Conservation (phyloP, 2,329 filamentous ascomycete species). For the Dactylonectria macrodidyma region DNA sequence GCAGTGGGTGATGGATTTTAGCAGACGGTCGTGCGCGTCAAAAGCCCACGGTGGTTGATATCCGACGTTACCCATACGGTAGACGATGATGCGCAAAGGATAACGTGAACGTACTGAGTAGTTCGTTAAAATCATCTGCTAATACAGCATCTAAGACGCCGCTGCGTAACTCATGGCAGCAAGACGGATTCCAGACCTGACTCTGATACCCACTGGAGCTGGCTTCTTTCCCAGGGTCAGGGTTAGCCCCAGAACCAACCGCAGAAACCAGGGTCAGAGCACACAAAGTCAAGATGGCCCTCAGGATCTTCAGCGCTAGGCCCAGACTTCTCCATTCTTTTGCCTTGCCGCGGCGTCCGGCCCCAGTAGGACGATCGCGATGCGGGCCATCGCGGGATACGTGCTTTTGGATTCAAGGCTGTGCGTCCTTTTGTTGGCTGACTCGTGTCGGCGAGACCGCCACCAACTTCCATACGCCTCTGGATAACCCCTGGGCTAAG, state of each 20-base stretch:
- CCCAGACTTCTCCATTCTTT: neutral
- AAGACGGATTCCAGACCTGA: neutral
- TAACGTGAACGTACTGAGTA: too few relatives aligned
- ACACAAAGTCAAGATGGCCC: neutral
- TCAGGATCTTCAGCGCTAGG: neutral
- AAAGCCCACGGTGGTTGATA: too few relatives aligned
- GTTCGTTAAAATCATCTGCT: too few relatives aligned
- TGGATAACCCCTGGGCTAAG: neutral
- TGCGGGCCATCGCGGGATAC: neutral
- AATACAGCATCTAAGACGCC: too few relatives aligned
- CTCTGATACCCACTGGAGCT: neutral
- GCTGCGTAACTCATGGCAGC: neutral
- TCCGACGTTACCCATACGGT: neutral
- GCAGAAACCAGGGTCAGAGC: neutral
- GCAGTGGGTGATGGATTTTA: neutral
- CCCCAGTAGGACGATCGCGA: neutral
- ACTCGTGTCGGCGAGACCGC: neutral
- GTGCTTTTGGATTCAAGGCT: neutral
- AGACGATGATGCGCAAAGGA: neutral
- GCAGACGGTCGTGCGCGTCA: too few relatives aligned
- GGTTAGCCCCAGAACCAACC: too few relatives aligned
- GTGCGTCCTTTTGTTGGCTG: neutral
- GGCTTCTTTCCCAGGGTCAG: neutral
- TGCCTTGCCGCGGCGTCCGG: neutral
- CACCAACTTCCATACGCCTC: neutral